Evolutionary conservation across 1,284 basidiomycete species (phyloP).

Genomic region (Austroboletus novae-zelandiae): DNA sequence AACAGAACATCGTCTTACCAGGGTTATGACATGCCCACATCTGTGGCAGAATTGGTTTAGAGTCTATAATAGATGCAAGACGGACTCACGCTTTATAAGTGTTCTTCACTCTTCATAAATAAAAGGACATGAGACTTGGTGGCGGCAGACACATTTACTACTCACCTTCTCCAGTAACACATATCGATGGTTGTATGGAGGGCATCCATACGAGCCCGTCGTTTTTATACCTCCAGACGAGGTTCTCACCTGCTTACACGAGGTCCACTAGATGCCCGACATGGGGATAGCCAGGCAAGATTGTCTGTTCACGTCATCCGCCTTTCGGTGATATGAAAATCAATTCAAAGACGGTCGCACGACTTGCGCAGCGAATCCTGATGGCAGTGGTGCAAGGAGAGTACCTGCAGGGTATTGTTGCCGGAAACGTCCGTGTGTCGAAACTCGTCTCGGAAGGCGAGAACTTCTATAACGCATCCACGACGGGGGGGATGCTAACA

Average conservation of each 20-base stretch:
- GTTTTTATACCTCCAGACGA: constrained; percentile 30
- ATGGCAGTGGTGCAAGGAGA: constrained; percentile 10
- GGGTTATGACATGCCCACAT: constrained; percentile 56
- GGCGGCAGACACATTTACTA: neutral
- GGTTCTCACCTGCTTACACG: constrained; percentile 32
- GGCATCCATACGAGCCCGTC: constrained; percentile 4
- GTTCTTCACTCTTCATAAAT: constrained; percentile 45
- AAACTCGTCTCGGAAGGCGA: constrained; percentile 30
- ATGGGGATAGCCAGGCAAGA: constrained; percentile 29
- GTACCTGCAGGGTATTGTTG: constrained; percentile 14
- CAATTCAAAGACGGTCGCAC: constrained; percentile 31
- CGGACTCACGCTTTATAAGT: constrained; percentile 44
- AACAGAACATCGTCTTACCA: constrained; percentile 40
- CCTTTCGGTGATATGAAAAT: constrained; percentile 23
- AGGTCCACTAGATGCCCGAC: constrained; percentile 19
- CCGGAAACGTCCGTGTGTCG: constrained; percentile 29
- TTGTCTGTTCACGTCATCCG: constrained; percentile 31
- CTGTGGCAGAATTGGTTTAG: constrained; percentile 33
- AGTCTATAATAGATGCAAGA: neutral
- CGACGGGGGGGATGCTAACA: constrained; percentile 19
- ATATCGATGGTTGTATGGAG: constrained; percentile 28
- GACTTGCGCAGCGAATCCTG: constrained; percentile 27
- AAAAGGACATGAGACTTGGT: constrained; percentile 5
- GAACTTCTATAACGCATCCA: constrained; percentile 32
- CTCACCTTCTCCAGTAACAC: constrained; percentile 46